phyloP scores from a whole-genome alignment of 2,329 filamentous ascomycete genomes.

The Microdochium trichocladiopsis region DNA sequence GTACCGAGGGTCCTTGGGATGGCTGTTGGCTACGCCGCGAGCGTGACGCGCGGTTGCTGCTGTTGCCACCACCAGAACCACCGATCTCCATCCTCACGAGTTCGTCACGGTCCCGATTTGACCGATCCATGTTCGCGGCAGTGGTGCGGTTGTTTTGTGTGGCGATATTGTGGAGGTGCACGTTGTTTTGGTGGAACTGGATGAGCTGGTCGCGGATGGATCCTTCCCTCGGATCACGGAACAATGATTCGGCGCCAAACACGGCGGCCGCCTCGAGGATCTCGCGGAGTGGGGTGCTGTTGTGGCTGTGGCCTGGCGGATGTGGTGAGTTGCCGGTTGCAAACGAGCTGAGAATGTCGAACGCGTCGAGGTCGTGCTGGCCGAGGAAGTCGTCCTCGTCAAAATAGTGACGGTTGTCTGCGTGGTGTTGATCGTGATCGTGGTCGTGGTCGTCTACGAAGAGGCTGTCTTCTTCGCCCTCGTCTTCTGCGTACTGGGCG shows the following conservation, averaged over 20 bases:
- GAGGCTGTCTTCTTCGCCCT: neutral
- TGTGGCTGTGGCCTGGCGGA: neutral
- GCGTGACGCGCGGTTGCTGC: neutral
- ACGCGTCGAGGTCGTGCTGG: constrained; percentile 1
- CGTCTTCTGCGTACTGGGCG: neutral
- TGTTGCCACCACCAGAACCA: neutral
- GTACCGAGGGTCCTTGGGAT: neutral
- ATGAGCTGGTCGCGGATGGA: neutral
- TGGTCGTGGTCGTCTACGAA: neutral
- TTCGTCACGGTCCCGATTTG: neutral
- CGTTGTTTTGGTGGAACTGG: neutral
- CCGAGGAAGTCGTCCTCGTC: neutral
- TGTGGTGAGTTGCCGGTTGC: neutral
- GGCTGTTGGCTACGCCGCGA: neutral
- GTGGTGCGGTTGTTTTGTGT: neutral
- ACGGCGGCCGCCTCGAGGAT: neutral
- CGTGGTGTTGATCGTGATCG: neutral
- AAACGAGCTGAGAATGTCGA: constrained; percentile 2
- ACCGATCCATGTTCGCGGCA: neutral
- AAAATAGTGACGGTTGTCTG: neutral
- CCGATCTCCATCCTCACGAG: neutral
- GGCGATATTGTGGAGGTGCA: neutral
- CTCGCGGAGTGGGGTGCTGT: neutral
- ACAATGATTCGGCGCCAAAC: neutral
- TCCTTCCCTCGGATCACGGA: neutral